phyloP scores from a whole-genome alignment of 1,284 basidiomycete genomes.

The Cutaneotrichosporon arboriforme region DNA sequence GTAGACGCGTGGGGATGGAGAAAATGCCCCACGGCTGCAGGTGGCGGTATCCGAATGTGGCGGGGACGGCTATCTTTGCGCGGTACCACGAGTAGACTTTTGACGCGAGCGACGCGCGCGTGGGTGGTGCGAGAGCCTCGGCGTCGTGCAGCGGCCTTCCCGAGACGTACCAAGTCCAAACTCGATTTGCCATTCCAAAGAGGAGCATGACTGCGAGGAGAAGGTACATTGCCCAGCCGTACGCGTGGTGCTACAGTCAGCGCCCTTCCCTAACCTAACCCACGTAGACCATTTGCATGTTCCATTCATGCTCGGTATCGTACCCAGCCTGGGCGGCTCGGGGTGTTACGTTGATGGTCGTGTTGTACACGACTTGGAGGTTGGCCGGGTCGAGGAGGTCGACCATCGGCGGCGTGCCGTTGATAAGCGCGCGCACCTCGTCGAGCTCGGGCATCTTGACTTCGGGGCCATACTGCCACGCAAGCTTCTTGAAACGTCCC shows the following conservation, averaged over 20 bases:
- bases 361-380: background rate
- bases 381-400: background rate
- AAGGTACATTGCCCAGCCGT: conserved; percentile 23
- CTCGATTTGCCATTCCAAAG: conserved; percentile 18
- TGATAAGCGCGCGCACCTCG: background rate
- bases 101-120: background rate
- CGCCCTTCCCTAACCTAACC: background rate
- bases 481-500: background rate
- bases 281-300: background rate
- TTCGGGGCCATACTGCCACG: background rate
- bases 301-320: background rate
- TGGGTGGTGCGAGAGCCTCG: background rate
- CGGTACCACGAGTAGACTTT: conserved; percentile 14
- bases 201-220: conserved; percentile 17
- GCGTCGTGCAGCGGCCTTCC: background rate
- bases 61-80: conserved; percentile 21
- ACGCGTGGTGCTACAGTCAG: conserved; percentile 19
- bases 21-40: conserved; percentile 23
- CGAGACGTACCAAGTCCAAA: background rate
- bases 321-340: conserved; percentile 6
- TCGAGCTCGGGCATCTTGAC: background rate
- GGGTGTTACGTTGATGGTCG: background rate
- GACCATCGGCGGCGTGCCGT: background rate
- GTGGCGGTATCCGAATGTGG: conserved; percentile 24
- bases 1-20: conserved; percentile 28